Base-by-base conservation (phyloP, 139 green algal species). In the Tetradesmus lagerheimii region DNA sequence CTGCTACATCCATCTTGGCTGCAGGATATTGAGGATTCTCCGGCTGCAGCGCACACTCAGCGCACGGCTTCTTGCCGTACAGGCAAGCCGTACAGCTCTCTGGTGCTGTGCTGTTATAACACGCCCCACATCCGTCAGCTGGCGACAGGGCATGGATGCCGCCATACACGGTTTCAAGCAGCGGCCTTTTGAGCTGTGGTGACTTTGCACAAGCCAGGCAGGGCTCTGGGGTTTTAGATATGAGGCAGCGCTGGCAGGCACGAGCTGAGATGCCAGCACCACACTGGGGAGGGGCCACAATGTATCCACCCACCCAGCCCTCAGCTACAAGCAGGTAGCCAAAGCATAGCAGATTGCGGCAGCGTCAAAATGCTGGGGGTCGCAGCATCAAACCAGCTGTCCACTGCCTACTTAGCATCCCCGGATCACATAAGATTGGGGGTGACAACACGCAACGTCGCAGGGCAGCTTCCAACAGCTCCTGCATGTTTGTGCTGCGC, bases 261-360 rank as follows among this genome's bases (percentile, higher is more conserved):
- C 82, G 31, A 20, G 53, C 41, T 78, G 82, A 78, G 0, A 78
- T 20, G 14, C 37, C 34, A 8, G 50, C 27, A 25, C 82, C 37
- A 9, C 82, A 87, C 34, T 78, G 20, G 4, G 53, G 1, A 9
- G 82, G 82, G 6, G 62, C n/a, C 12, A 25, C 41, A 4, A 78
- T 27, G 39, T n/a, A 78, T 16, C 82, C 82, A 29, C 53, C 62
- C 31, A 87, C 53, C 82, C 82, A 87, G 35, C 82, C 82, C 82
- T 87, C 82, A 25, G 29, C 82, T 87, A 37, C 82, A 78, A 37
- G 41, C 38, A 74, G 62, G 29, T 34, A 76, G 2, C 1, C 66
- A 76, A 16, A 6, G 38, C 38, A 31, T 37, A 27, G 25, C 20
- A 75, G 27, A 57, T 9, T 57, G 45, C 45, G 45, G 14, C 11